Conservation (phyloP, 2,329 filamentous ascomycete genomes). For the Aureobasidium namibiae region DNA sequence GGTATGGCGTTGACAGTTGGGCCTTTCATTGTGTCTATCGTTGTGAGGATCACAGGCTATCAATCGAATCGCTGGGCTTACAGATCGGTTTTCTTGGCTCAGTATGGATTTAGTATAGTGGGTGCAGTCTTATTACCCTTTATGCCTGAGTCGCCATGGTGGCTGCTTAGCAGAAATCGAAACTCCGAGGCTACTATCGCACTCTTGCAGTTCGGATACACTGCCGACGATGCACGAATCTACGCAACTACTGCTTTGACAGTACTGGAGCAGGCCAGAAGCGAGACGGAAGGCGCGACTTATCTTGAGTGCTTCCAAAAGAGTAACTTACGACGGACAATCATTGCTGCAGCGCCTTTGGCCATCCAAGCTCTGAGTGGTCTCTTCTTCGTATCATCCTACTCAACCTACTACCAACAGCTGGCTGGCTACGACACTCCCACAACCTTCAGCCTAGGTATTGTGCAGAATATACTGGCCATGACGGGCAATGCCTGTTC, state of each 20-base stretch:
- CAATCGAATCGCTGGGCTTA: constrained; percentile 35
- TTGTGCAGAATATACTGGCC: constrained; percentile 33
- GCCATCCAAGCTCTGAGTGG: constrained; percentile 30
- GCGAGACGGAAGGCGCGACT: constrained; percentile 31
- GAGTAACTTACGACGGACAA: constrained; percentile 33
- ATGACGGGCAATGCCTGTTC: constrained; percentile 35
- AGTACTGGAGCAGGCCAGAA: constrained; percentile 28
- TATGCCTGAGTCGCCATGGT: constrained; percentile 21
- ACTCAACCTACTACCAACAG: constrained; percentile 38
- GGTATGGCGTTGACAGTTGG: constrained; percentile 35
- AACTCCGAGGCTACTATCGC: constrained; percentile 16
- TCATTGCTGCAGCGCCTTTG: constrained; percentile 32
- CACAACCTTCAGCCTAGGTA: constrained; percentile 32
- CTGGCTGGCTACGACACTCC: constrained; percentile 33
- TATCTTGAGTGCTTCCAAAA: constrained; percentile 35
- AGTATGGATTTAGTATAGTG: constrained; percentile 34
- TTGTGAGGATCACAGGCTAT: constrained; percentile 23
- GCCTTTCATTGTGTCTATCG: constrained; percentile 27
- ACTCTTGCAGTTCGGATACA: constrained; percentile 20
- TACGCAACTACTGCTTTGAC: constrained; percentile 21
- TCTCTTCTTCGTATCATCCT: constrained; percentile 29
- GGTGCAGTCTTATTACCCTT: constrained; percentile 21
- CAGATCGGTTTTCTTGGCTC: constrained; percentile 33
- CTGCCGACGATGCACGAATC: constrained; percentile 16
- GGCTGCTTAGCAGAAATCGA: constrained; percentile 14